These are phyloP conservation scores for Aspergillus proliferans DNA, from an alignment of 2,329 filamentous ascomycete genomes.

Conservation along the genomic window DNA sequence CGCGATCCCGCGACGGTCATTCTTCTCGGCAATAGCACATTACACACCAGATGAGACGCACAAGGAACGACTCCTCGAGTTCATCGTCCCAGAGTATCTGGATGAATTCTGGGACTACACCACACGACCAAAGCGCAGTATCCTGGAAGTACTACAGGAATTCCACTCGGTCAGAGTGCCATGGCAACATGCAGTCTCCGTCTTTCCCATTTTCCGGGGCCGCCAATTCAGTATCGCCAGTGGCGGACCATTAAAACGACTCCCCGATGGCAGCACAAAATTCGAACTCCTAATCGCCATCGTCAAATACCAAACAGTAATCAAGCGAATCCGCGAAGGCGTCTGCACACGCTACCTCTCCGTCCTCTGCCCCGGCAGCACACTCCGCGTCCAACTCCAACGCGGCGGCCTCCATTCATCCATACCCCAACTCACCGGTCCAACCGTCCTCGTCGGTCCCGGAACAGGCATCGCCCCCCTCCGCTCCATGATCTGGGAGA, in stretches of 20 bases:
- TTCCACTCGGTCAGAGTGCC: slow-evolving; percentile 81
- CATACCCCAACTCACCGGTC: slow-evolving; percentile 43
- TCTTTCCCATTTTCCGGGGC: slow-evolving; percentile 78
- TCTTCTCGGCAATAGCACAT: slow-evolving; percentile 72
- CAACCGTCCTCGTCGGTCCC: slow-evolving; percentile 72
- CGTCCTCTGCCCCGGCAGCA: slow-evolving; percentile 52
- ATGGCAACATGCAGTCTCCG: slow-evolving; percentile 61
- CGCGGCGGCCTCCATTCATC: slow-evolving; percentile 47
- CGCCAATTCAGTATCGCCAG: slow-evolving; percentile 91
- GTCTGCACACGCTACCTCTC: slow-evolving; percentile 85
- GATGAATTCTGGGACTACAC: slow-evolving; percentile 97
- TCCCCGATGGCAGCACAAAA: slow-evolving; percentile 35
- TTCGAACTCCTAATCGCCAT: slow-evolving; percentile 77
- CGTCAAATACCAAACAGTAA: slow-evolving; percentile 84
- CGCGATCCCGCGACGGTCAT: slow-evolving; percentile 78
- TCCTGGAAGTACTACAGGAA: slow-evolving; percentile 86
- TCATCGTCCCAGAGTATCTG: slow-evolving; percentile 69
- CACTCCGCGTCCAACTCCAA: slow-evolving; percentile 55
- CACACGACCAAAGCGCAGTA: slow-evolving; percentile 79
- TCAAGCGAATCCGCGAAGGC: slow-evolving; percentile 75
- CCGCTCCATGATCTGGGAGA: slow-evolving; percentile 71
- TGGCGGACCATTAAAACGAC: slow-evolving; percentile 48
- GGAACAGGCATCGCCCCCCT: slow-evolving; percentile 85
- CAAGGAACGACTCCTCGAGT: slow-evolving; percentile 74
- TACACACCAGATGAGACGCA: slow-evolving; percentile 69